These are phyloP conservation scores for Rhizoctonia solani DNA, from an alignment of 1,284 basidiomycete genomes.

Conservation along the genomic window DNA sequence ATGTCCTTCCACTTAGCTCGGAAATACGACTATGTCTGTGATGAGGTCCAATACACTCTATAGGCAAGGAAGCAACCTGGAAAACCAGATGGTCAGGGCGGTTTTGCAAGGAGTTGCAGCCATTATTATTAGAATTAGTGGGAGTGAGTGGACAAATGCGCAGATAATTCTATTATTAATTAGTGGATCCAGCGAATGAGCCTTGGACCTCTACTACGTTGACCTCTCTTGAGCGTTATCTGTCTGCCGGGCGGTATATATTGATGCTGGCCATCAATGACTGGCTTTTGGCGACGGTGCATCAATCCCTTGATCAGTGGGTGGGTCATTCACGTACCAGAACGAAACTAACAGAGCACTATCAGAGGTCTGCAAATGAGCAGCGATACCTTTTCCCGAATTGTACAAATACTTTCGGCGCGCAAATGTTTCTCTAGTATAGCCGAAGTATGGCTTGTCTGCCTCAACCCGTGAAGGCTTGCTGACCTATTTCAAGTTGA, in stretches of 20 bases:
- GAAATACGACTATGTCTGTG: slow-evolving; percentile 15
- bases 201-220: slow-evolving; percentile 17
- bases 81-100: slow-evolving; percentile 56
- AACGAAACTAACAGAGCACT: not conserved
- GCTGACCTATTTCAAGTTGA: not conserved
- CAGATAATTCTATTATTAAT: not conserved
- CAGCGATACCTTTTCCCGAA: slow-evolving; percentile 15
- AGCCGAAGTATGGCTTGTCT: slow-evolving; percentile 1
- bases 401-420: slow-evolving; percentile 23
- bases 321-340: not conserved
- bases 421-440: slow-evolving; percentile 28
- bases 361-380: slow-evolving; percentile 12
- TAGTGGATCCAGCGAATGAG: slow-evolving; percentile 52
- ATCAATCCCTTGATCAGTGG: slow-evolving; percentile 10
- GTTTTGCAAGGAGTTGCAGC: slow-evolving; percentile 70
- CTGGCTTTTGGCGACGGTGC: slow-evolving; percentile 15
- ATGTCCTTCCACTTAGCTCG: slow-evolving; percentile 34
- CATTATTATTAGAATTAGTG: slow-evolving; percentile 67
- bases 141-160: slow-evolving; percentile 43
- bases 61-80: not conserved
- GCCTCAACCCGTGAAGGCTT: too few relatives aligned
- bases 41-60: slow-evolving; percentile 13
- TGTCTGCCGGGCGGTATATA: slow-evolving; percentile 9
- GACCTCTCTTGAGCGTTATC: slow-evolving; percentile 23
- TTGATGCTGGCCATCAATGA: slow-evolving; percentile 21